phyloP scores from a whole-genome alignment of 495 filamentous ascomycete genomes.

The Niebla homalea region DNA sequence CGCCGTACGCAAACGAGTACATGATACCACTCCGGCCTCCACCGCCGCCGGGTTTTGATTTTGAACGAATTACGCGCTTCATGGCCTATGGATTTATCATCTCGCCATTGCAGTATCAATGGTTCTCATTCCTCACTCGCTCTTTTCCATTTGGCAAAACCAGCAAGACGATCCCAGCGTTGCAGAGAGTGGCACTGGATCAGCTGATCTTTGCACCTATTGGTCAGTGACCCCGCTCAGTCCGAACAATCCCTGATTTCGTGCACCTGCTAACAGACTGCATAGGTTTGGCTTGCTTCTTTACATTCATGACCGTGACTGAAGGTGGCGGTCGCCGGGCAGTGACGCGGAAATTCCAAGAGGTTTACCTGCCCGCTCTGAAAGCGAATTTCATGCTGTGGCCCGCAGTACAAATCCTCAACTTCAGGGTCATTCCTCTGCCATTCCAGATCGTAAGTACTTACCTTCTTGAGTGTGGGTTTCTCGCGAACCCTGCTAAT shows the following conservation, averaged over 20 bases:
- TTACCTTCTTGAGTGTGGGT: not conserved
- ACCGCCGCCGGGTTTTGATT: slow-evolving; percentile 80
- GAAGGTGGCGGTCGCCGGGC: slow-evolving; percentile 81
- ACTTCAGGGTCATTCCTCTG: slow-evolving; percentile 88
- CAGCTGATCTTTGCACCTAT: slow-evolving; percentile 92
- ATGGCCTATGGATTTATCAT: slow-evolving; percentile 94
- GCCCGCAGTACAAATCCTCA: slow-evolving; percentile 92
- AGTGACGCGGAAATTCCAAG: slow-evolving; percentile 71
- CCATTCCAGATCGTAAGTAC: slow-evolving; percentile 89
- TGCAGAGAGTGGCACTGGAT: slow-evolving; percentile 86
- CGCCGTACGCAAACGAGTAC: slow-evolving; percentile 51
- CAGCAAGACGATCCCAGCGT: slow-evolving; percentile 55
- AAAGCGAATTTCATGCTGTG: slow-evolving; percentile 96
- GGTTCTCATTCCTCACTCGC: slow-evolving; percentile 79
- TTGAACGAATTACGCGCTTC: slow-evolving; percentile 83
- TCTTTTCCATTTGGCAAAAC: slow-evolving; percentile 75
- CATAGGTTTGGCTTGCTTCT: slow-evolving; percentile 74
- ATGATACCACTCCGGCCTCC: slow-evolving; percentile 48
- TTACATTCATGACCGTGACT: slow-evolving; percentile 90
- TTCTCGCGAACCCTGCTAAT: not conserved
- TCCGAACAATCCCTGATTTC: no score
- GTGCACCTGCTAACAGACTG: not conserved
- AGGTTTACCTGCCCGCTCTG: slow-evolving; percentile 84
- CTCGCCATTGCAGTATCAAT: slow-evolving; percentile 92
- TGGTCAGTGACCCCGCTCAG: slow-evolving; percentile 31